phyloP scores from a whole-genome alignment of 2,329 filamentous ascomycete genomes.

The Coniochaeta sp. region DNA sequence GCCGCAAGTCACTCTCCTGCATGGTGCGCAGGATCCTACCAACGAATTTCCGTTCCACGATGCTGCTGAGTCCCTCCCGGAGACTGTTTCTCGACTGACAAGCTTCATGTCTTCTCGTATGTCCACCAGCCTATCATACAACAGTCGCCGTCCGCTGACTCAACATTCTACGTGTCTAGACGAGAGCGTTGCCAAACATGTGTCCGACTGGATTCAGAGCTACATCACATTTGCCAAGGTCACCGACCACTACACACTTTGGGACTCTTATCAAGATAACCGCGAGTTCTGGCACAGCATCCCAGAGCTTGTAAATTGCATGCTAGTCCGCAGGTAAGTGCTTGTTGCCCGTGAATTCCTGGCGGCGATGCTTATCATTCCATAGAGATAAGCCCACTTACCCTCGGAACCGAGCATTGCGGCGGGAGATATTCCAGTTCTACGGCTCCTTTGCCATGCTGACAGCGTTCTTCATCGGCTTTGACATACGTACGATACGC shows the following conservation, averaged over 20 bases:
- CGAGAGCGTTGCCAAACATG: slow-evolving; percentile 31
- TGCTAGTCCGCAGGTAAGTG: slow-evolving; percentile 15
- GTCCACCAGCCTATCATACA: slow-evolving; percentile 5
- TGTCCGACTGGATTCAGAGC: slow-evolving; percentile 43
- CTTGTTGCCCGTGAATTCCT: not conserved
- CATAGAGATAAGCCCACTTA: slow-evolving; percentile 18
- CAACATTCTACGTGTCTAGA: slow-evolving; percentile 23
- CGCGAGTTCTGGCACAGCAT: slow-evolving; percentile 43
- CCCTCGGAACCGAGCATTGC: slow-evolving; percentile 16
- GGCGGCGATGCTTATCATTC: not conserved
- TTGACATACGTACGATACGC: slow-evolving; percentile 34
- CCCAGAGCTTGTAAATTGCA: slow-evolving; percentile 37
- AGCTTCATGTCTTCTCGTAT: slow-evolving; percentile 16
- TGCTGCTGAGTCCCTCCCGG: slow-evolving; percentile 15
- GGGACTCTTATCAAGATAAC: slow-evolving; percentile 36
- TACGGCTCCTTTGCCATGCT: slow-evolving; percentile 38
- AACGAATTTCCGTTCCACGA: slow-evolving; percentile 36
- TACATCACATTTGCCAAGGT: slow-evolving; percentile 34
- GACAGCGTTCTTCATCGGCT: slow-evolving; percentile 40
- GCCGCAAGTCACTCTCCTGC: slow-evolving; percentile 15
- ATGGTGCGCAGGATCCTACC: slow-evolving; percentile 30
- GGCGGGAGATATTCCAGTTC: slow-evolving; percentile 25
- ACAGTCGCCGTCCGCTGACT: not conserved
- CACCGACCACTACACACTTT: slow-evolving; percentile 24
- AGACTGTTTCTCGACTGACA: slow-evolving; percentile 18